Conservation (phyloP, 768 basidiomycete species). For the Kockovaella imperatae region DNA sequence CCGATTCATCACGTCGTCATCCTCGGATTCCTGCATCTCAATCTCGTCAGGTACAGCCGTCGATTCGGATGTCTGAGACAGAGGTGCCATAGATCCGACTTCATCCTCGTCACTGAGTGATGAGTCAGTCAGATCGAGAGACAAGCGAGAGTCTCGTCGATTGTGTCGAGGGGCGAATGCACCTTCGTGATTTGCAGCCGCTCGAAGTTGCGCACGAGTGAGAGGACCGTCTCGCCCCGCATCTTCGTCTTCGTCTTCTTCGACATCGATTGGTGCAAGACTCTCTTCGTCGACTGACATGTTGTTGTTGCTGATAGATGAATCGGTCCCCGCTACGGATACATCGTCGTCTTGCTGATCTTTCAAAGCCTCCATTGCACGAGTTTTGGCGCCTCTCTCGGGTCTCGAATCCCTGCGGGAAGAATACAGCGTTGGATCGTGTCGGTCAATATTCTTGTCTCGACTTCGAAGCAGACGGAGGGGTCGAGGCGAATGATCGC, state of each 20-base stretch:
- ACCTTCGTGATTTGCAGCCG: too few species aligned
- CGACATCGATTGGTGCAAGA: neutral
- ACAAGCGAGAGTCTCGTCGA: too few species aligned
- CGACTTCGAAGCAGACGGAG: neutral
- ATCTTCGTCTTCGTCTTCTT: neutral
- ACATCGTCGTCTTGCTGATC: conserved; percentile 43
- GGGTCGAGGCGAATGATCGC: conserved; percentile 1
- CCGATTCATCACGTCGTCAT: conserved; percentile 12
- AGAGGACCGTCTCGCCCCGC: neutral
- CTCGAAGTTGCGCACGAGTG: neutral
- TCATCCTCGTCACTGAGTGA: neutral
- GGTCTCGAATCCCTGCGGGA: conserved; percentile 5
- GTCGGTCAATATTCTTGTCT: conserved; percentile 3
- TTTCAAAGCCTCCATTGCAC: conserved; percentile 25
- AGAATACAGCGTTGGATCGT: conserved; percentile 3
- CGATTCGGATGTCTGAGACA: neutral
- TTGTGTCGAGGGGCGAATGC: too few species aligned
- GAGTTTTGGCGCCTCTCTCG: conserved; percentile 19
- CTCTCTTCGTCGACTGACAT: conserved; percentile 2
- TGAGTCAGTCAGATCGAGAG: neutral
- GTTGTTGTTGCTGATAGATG: too few species aligned
- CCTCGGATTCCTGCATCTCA: neutral
- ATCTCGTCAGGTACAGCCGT: neutral
- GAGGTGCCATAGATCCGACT: neutral
- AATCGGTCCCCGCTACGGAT: conserved; percentile 34